Percentiles rank a stretch among this genome's conserved stretches.
These are phyloP conservation scores for Chlorophyllum brunneum DNA, from an alignment of 768 basidiomycete species.

Conservation along the genomic window DNA sequence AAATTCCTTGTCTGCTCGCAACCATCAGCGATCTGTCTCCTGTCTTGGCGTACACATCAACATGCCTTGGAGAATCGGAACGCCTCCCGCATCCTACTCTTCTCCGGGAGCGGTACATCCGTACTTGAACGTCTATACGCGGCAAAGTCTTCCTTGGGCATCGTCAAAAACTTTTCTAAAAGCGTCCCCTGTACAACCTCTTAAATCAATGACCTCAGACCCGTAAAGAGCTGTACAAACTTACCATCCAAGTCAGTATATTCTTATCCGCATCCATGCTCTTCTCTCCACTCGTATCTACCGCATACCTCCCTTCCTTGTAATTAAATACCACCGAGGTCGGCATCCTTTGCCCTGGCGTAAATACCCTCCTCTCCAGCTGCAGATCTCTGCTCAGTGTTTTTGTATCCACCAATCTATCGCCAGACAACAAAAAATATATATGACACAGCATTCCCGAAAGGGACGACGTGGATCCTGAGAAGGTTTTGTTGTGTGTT, in stretches of 20 bases:
- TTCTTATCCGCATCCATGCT: slow-evolving; percentile 51
- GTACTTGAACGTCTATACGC: slow-evolving; percentile 40
- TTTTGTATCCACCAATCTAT: slow-evolving; percentile 59
- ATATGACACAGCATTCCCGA: slow-evolving; percentile 82
- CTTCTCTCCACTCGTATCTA: neutral
- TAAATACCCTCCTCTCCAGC: slow-evolving; percentile 63
- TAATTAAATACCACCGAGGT: slow-evolving; percentile 59
- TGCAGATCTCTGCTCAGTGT: slow-evolving; percentile 58
- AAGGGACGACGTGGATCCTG: slow-evolving; percentile 88
- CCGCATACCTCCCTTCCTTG: neutral
- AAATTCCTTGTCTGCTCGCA: slow-evolving; percentile 49
- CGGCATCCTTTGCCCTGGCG: slow-evolving; percentile 77
- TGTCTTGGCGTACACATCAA: neutral
- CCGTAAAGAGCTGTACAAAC: slow-evolving; percentile 16
- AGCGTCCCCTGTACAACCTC: slow-evolving; percentile 64
- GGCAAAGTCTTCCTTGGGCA: slow-evolving; percentile 58
- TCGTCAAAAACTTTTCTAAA: slow-evolving; percentile 84
- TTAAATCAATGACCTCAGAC: neutral
- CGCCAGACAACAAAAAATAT: slow-evolving; percentile 80
- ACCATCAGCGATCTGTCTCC: neutral
- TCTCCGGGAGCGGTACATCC: slow-evolving; percentile 25
- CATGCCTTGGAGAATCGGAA: slow-evolving; percentile 83
- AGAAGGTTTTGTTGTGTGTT: slow-evolving; percentile 55
- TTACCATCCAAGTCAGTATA: slow-evolving; percentile 72
- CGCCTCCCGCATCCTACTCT: slow-evolving; percentile 53